Evolutionary conservation across 306 rosid genomes (phyloP).

Genomic region (Dalbergia cultrata): DNA sequence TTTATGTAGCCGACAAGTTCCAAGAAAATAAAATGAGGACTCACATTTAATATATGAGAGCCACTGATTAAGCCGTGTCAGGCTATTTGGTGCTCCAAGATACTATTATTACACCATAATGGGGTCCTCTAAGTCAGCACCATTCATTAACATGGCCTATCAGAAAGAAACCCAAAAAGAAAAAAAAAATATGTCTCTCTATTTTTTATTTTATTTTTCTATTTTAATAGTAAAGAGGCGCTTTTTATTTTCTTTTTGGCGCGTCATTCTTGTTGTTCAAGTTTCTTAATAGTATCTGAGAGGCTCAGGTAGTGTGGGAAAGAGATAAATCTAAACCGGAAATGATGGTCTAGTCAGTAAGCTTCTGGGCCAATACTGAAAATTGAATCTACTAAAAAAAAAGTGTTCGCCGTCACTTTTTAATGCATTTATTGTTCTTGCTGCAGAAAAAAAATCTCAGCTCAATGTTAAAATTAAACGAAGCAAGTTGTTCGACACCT

Average conservation of each 20-base stretch:
- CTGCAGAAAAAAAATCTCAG: no score
- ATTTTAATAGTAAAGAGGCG: no score
- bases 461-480: no score
- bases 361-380: not conserved
- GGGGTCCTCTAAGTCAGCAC: slow-evolving; percentile 27
- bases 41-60: slow-evolving; percentile 21
- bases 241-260: not conserved
- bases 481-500: no score
- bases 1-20: slow-evolving; percentile 9
- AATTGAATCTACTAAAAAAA: no score
- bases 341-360: not conserved
- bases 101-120: slow-evolving; percentile 20
- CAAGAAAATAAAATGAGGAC: slow-evolving; percentile 34
- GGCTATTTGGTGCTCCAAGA: slow-evolving; percentile 9
- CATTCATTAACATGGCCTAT: slow-evolving; percentile 9
- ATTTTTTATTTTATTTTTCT: no score
- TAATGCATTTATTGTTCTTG: not conserved
- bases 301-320: not conserved
- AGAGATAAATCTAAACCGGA: not conserved
- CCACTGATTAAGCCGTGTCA: slow-evolving; percentile 54
- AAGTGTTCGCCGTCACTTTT: not conserved
- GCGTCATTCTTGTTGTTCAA: not conserved
- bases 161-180: no score
- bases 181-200: no score
- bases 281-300: not conserved